phyloP scores from a whole-genome alignment of 192 early-diverging fungal genomes.

The Phlyctochytrium bullatum region DNA sequence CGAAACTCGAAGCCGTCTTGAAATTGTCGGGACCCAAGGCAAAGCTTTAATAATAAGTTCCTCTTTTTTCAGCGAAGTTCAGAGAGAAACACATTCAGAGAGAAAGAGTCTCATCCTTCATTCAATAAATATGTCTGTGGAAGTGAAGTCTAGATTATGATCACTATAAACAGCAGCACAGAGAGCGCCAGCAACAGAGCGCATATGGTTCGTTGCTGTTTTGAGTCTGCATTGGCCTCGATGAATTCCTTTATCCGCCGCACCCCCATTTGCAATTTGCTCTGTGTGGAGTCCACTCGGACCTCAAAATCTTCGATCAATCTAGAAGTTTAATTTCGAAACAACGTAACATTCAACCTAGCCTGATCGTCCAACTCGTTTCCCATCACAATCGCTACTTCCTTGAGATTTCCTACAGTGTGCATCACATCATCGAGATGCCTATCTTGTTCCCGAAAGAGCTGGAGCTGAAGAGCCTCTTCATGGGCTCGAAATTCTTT shows the following conservation, averaged over 20 bases:
- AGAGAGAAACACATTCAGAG: no score
- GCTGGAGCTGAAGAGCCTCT: conserved; percentile 37
- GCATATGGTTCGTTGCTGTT: conserved; percentile 49
- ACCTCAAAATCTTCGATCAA: conserved; percentile 48
- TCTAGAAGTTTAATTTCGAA: conserved; percentile 10
- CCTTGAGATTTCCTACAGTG: conserved; percentile 45
- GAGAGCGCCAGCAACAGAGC: conserved; percentile 42
- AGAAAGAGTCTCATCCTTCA: no score
- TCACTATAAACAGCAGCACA: conserved; percentile 40
- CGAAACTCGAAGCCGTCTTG: conserved; percentile 48
- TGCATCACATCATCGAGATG: conserved; percentile 47
- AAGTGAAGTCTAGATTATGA: neutral
- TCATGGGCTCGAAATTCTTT: no score
- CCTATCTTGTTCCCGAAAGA: conserved; percentile 50
- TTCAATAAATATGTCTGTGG: no score
- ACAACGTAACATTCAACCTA: conserved; percentile 18
- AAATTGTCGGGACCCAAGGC: conserved; percentile 42
- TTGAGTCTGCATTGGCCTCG: conserved; percentile 48
- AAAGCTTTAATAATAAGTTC: conserved; percentile 25
- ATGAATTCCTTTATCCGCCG: conserved; percentile 51
- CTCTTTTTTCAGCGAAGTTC: neutral
- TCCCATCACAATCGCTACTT: conserved; percentile 55
- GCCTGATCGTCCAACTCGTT: conserved; percentile 57
- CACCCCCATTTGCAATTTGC: conserved; percentile 47
- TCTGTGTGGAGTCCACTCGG: conserved; percentile 47